Evolutionary conservation across 495 filamentous ascomycete genomes (phyloP), one percentile per base, ranked within the genome.

Genomic region (Aspergillus sclerotioniger): DNA sequence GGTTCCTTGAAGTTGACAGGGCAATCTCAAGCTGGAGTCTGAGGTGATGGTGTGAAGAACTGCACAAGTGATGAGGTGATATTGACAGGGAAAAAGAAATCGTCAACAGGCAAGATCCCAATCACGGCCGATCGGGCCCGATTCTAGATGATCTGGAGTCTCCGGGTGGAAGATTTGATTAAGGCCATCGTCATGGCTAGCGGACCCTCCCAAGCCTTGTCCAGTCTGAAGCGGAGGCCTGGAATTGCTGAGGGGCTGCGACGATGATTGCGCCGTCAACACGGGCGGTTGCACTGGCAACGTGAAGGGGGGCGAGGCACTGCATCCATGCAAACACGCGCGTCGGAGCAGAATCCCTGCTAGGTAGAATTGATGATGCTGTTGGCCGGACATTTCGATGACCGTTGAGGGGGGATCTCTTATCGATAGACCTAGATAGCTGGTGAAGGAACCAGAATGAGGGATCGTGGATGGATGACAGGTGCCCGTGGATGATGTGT

Each of bases 241-340:
- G 28, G 28, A 17, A 50, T 53, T 47, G 49, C 29, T 56, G 61
- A 62, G 52, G 53, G 60, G 56, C 47, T 41, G 56, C 28, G 33
- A 51, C 37, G 29, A 35, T 31, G 29, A 51, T 44, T 35, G 60
- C 51, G 49, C n/a, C 53, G 45, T 57, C 43, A 60, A 62, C 63
- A 62, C 63, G 59, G 63, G 51, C 44, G 51, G 63, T 66, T 66
- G 63, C 63, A 48, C 54, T 39, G 54, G 63, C 63, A 66, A 66
- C 63, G 32, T 43, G 16, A 53, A 19, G 12, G 37, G 37, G 37
- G 33, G 9, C 1, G 9, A 35, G 37, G 37, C 15, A n/a, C 37
- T 15, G 13, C 37, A 6, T 12, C 37, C 5, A 4, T 3, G 25
- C 25, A 25, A 25, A 25, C 2, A 5, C 25, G 25, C 5, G 25